A percentile compares a stretch with the other conserved stretches of the same genome.
These are phyloP conservation scores for Spiraea crenata DNA, from an alignment of 331 rosid genomes.

Conservation along the genomic window DNA sequence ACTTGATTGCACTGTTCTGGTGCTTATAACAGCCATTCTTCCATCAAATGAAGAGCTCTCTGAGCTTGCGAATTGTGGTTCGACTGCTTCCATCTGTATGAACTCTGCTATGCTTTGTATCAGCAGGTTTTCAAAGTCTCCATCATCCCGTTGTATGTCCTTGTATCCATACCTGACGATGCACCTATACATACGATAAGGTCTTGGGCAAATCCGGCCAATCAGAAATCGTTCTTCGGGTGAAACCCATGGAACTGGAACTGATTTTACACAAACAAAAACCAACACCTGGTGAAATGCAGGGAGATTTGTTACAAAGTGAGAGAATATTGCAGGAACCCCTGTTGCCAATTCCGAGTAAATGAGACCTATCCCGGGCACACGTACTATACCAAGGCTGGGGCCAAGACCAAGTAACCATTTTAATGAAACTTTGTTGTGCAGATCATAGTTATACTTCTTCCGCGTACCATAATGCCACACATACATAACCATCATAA, in stretches of 20 bases:
- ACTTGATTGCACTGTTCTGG: slow-evolving; percentile 46
- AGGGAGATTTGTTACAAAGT: slow-evolving; percentile 95
- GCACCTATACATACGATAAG: slow-evolving; percentile 95
- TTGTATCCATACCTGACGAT: slow-evolving; percentile 89
- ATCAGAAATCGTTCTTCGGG: slow-evolving; percentile 92
- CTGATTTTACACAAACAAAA: slow-evolving; percentile 89
- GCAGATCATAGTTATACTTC: slow-evolving; percentile 84
- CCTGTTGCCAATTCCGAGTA: slow-evolving; percentile 92
- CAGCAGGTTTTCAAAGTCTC: slow-evolving; percentile 86
- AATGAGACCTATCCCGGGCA: slow-evolving; percentile 94
- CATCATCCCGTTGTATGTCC: slow-evolving; percentile 82
- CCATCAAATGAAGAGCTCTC: slow-evolving; percentile 69
- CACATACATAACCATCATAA: slow-evolving; percentile 67
- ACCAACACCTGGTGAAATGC: slow-evolving; percentile 92
- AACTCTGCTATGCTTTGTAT: slow-evolving; percentile 87
- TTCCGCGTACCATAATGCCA: slow-evolving; percentile 89
- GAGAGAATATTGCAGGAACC: slow-evolving; percentile 89
- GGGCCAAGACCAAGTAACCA: slow-evolving; percentile 96
- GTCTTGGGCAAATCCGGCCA: slow-evolving; percentile 85
- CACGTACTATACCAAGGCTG: slow-evolving; percentile 94
- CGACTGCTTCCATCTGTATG: slow-evolving; percentile 85
- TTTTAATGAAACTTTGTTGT: slow-evolving; percentile 90
- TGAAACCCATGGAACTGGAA: slow-evolving; percentile 86
- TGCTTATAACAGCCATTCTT: slow-evolving; percentile 85
- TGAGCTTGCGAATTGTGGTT: slow-evolving; percentile 63